A percentile compares a stretch with the other conserved stretches of the same genome.
Evolutionary conservation across 352 stramenopile species (phyloP).

Genomic region (Phytopythium vexans): DNA sequence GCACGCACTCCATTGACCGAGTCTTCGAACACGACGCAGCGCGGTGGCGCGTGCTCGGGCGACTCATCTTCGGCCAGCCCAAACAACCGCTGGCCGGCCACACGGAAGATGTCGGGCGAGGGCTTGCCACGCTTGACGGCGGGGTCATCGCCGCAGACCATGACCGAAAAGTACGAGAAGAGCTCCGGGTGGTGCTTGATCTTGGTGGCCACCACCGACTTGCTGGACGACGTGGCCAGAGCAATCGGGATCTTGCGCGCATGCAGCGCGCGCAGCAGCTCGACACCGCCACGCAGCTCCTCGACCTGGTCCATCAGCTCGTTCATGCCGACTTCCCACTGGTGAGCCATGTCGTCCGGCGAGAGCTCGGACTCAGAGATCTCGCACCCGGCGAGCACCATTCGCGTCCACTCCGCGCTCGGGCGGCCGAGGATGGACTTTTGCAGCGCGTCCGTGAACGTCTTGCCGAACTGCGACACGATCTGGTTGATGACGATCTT

Average conservation of each 20-base stretch:
- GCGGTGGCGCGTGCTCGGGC: conserved; percentile 20
- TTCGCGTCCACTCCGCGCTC: conserved; percentile 63
- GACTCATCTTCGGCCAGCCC: conserved; percentile 26
- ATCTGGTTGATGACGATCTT: conserved; percentile 53
- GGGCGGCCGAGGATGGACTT: conserved; percentile 75
- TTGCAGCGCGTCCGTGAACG: conserved; percentile 59
- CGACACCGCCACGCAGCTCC: conserved; percentile 49
- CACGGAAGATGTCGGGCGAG: conserved; percentile 79
- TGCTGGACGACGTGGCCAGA: conserved; percentile 69
- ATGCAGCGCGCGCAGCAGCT: conserved; percentile 44
- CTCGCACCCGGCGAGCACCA: conserved; percentile 45
- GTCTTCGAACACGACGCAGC: conserved; percentile 78
- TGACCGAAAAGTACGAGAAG: conserved; percentile 71
- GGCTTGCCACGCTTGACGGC: conserved; percentile 69
- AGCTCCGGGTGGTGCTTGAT: conserved; percentile 60
- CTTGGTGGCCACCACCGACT: conserved; percentile 62
- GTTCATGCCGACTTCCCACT: conserved; percentile 61
- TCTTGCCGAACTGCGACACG: conserved; percentile 47
- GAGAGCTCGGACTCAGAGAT: conserved; percentile 35
- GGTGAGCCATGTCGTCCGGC: conserved; percentile 49
- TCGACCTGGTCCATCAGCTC: conserved; percentile 51
- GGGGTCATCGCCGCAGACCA: conserved; percentile 76
- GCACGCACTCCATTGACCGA: conserved; percentile 64
- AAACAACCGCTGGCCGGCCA: conserved; percentile 53
- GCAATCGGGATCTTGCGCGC: conserved; percentile 56